Conservation (phyloP, 768 basidiomycete species). For the Sistotremastrum suecicum region DNA sequence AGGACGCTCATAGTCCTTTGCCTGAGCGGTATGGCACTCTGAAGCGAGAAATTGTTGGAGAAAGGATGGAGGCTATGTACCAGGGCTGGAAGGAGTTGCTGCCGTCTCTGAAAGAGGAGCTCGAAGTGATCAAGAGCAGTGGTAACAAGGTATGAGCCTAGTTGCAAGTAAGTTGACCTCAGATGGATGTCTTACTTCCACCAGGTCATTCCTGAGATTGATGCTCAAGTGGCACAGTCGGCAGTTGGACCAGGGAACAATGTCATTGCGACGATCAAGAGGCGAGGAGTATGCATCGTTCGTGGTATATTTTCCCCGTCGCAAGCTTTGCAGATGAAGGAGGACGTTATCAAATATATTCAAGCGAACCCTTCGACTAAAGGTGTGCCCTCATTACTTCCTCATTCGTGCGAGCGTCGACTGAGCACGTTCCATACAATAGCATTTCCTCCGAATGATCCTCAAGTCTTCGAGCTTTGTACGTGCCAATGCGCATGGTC, state of each 20-base stretch:
- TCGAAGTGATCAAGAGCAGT: conserved; percentile 30
- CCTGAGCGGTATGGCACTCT: conserved; percentile 44
- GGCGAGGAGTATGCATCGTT: conserved; percentile 41
- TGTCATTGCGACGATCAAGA: conserved; percentile 30
- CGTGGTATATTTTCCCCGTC: conserved; percentile 35
- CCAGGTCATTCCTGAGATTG: conserved; percentile 20
- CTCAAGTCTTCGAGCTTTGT: background rate
- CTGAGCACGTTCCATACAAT: conserved; percentile 37
- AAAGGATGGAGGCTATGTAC: conserved; percentile 25
- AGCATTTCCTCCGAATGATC: conserved; percentile 27
- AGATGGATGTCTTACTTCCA: background rate
- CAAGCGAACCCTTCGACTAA: conserved; percentile 12
- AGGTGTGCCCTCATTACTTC: conserved; percentile 1
- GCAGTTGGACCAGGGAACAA: conserved; percentile 31
- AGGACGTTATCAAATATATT: conserved; percentile 24
- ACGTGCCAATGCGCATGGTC: background rate
- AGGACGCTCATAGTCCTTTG: conserved; percentile 24
- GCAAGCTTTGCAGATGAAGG: conserved; percentile 21
- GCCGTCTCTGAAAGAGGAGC: conserved; percentile 28
- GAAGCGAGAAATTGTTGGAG: conserved; percentile 34
- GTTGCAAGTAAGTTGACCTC: conserved; percentile 4
- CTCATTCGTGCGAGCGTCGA: conserved; percentile 36
- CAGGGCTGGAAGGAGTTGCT: conserved; percentile 45
- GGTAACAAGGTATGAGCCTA: conserved; percentile 28
- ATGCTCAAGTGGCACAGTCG: conserved; percentile 34